These are phyloP conservation scores for Escallonia rubra DNA, from an alignment of 129 eudicot genomes.

Conservation along the genomic window DNA sequence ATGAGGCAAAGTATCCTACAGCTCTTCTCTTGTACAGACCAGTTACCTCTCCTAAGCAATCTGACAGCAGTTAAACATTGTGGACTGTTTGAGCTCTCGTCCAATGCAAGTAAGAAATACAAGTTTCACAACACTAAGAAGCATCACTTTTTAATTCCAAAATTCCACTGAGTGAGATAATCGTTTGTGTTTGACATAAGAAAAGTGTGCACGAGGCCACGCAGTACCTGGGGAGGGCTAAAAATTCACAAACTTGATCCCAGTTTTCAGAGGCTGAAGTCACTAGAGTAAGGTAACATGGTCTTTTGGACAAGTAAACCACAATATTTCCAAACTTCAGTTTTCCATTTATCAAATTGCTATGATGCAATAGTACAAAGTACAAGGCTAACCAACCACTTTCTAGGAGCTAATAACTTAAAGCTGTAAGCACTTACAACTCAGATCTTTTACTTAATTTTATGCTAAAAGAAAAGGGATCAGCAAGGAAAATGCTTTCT, in stretches of 20 bases:
- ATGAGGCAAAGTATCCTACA: conserved; percentile 83
- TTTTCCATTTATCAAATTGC: no score
- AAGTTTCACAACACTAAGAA: not conserved
- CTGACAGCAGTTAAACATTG: conserved; percentile 30
- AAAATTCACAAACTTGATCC: not conserved
- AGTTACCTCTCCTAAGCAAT: conserved; percentile 85
- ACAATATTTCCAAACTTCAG: no score
- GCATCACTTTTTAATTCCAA: not conserved
- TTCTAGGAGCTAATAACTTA: no score
- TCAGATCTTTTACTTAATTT: no score
- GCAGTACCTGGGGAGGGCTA: not conserved
- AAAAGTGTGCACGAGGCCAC: no score
- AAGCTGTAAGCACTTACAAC: no score
- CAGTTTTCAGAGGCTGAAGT: no score
- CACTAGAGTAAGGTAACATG: no score
- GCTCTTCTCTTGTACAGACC: conserved; percentile 96
- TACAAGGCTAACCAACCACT: no score
- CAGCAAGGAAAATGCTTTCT: not conserved
- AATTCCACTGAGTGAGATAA: not conserved
- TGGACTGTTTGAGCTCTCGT: not conserved
- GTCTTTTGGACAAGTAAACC: no score
- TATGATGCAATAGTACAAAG: no score
- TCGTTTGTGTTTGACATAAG: no score
- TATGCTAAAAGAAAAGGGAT: not conserved
- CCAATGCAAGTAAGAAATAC: not conserved